Evolutionary conservation across 768 basidiomycete species (phyloP).

Genomic region (Hebeloma cylindrosporum): DNA sequence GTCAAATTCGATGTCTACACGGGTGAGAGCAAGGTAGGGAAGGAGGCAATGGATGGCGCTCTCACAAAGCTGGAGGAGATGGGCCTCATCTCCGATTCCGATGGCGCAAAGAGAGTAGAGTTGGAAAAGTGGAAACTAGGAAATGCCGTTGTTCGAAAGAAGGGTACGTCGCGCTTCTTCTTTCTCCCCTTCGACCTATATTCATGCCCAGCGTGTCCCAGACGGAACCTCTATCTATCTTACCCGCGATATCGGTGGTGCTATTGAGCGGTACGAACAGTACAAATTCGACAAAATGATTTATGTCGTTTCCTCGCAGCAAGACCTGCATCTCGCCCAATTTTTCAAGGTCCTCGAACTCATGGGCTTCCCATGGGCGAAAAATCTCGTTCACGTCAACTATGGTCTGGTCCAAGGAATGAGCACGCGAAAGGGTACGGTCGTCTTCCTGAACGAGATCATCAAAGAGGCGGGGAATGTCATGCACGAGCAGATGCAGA

Average conservation of each 20-base stretch:
- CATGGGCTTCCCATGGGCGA: conserved; percentile 89
- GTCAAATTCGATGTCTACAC: conserved; percentile 90
- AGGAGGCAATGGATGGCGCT: conserved; percentile 71
- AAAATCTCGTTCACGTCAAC: conserved; percentile 82
- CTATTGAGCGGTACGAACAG: conserved; percentile 88
- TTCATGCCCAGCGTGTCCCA: conserved; percentile 32
- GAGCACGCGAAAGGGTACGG: conserved; percentile 92
- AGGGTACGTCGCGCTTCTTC: conserved; percentile 43
- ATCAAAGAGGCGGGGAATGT: conserved; percentile 82
- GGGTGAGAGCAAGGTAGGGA: conserved; percentile 82
- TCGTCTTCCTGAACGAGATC: conserved; percentile 93
- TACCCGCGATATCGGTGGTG: conserved; percentile 93
- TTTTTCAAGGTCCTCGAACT: conserved; percentile 92
- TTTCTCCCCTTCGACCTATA: not conserved
- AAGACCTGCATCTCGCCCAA: conserved; percentile 85
- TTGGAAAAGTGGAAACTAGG: conserved; percentile 88
- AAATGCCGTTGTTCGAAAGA: conserved; percentile 88
- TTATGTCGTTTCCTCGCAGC: conserved; percentile 86
- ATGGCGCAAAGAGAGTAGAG: conserved; percentile 86
- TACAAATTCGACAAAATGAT: conserved; percentile 90
- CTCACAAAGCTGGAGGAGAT: conserved; percentile 67
- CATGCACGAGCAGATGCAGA: conserved; percentile 97
- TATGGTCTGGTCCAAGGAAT: conserved; percentile 93
- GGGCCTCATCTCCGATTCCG: conserved; percentile 70
- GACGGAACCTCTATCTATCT: conserved; percentile 95